Conservation (phyloP, 1,284 basidiomycete species). For the Leccinum subrobustum region DNA sequence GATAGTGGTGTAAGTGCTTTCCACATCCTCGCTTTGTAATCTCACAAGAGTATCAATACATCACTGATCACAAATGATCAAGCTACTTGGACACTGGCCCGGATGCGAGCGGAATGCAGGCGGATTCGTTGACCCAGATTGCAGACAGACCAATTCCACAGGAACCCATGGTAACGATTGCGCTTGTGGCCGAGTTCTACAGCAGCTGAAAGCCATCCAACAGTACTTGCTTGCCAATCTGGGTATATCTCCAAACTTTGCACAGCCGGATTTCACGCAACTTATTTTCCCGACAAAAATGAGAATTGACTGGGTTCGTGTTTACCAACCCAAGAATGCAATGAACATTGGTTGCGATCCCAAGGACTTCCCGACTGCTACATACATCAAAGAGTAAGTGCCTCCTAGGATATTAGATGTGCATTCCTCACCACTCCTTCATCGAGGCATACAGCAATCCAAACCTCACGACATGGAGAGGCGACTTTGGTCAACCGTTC, state of each 20-base stretch:
- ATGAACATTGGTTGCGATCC: slow-evolving; percentile 87
- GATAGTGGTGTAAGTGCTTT: slow-evolving; percentile 26
- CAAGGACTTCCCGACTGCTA: slow-evolving; percentile 68
- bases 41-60: slow-evolving; percentile 50
- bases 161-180: slow-evolving; percentile 71
- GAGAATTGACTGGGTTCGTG: slow-evolving; percentile 81
- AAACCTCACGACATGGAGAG: slow-evolving; percentile 58
- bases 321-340: slow-evolving; percentile 69
- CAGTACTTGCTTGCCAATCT: slow-evolving; percentile 80
- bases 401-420: slow-evolving; percentile 1
- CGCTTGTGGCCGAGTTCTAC: neutral
- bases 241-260: slow-evolving; percentile 81
- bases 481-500: slow-evolving; percentile 57
- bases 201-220: slow-evolving; percentile 2
- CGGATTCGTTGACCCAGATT: slow-evolving; percentile 67
- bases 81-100: slow-evolving; percentile 69
- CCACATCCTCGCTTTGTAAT: slow-evolving; percentile 25
- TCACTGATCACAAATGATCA: slow-evolving; percentile 72
- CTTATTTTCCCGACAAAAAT: slow-evolving; percentile 63
- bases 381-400: slow-evolving; percentile 69
- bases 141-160: slow-evolving; percentile 73
- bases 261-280: slow-evolving; percentile 57
- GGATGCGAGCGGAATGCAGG: slow-evolving; percentile 66
- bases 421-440: slow-evolving; percentile 23
- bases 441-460: slow-evolving; percentile 52